phyloP scores from a whole-genome alignment of 2,329 filamentous ascomycete species.

The Paecilomyces dactylethromorphus region DNA sequence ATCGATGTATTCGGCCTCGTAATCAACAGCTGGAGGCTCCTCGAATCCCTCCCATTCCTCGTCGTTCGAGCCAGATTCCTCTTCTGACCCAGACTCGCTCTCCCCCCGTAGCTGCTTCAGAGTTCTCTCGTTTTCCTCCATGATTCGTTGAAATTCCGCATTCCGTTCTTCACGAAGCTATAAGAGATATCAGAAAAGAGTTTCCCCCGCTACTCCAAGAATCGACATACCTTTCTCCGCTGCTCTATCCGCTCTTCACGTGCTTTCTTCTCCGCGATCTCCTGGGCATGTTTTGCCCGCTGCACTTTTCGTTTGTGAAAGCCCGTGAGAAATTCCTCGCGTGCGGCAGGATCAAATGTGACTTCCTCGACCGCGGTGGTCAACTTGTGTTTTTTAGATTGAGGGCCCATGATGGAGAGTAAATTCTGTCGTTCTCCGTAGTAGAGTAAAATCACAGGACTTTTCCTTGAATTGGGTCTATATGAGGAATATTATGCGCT shows the following conservation, averaged over 20 bases:
- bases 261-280: slow-evolving; percentile 68
- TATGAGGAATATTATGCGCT: slow-evolving; percentile 2
- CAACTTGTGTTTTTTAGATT: slow-evolving; percentile 61
- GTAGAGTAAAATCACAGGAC: background rate
- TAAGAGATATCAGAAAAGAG: slow-evolving; percentile 1
- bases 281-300: slow-evolving; percentile 76
- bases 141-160: slow-evolving; percentile 73
- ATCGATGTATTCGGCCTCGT: slow-evolving; percentile 91
- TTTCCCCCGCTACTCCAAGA: background rate
- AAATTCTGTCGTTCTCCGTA: background rate
- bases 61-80: slow-evolving; percentile 33
- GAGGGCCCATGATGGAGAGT: slow-evolving; percentile 43
- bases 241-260: slow-evolving; percentile 68
- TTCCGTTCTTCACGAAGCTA: slow-evolving; percentile 80
- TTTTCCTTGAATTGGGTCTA: slow-evolving; percentile 11
- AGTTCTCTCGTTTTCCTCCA: slow-evolving; percentile 66
- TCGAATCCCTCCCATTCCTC: slow-evolving; percentile 61
- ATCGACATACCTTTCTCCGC: slow-evolving; percentile 62
- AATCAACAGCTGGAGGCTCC: slow-evolving; percentile 55
- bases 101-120: slow-evolving; percentile 55
- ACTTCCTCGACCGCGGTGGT: slow-evolving; percentile 66
- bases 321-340: slow-evolving; percentile 83
- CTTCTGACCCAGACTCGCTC: slow-evolving; percentile 22
- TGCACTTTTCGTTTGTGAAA: slow-evolving; percentile 95
- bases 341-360: slow-evolving; percentile 71